Evolutionary conservation across 1,139 yeast species (phyloP).

Genomic region (Saccharomyces hybrid): DNA sequence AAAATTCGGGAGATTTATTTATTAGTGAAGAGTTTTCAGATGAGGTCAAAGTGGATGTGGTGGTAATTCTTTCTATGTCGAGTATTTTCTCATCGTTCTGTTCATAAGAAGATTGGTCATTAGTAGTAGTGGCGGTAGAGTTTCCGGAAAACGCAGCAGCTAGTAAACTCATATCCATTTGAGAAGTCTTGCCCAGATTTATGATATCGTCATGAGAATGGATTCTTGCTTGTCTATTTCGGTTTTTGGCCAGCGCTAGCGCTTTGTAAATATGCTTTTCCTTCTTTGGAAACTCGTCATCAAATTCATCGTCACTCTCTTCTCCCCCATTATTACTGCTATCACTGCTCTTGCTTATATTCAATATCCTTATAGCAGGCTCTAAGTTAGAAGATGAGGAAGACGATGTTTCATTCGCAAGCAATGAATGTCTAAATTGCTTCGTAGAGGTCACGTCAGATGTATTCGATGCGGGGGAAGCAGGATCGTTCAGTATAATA

Average conservation of each 20-base stretch:
- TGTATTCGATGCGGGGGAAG: background rate
- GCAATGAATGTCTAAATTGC: background rate
- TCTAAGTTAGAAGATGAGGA: conserved; percentile 10
- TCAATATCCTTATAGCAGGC: conserved; percentile 9
- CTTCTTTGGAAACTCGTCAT: background rate
- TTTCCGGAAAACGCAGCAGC: conserved; percentile 2
- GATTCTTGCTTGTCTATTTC: conserved; percentile 27
- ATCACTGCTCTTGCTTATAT: background rate
- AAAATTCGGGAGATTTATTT: background rate
- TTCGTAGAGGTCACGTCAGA: conserved; percentile 6
- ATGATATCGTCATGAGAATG: conserved; percentile 28
- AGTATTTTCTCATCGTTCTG: background rate
- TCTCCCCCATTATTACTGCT: background rate
- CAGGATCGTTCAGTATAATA: conserved; percentile 21
- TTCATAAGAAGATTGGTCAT: background rate
- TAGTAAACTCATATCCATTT: background rate
- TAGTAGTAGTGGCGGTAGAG: conserved; percentile 3
- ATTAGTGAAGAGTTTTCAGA: background rate
- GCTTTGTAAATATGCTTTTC: conserved; percentile 12
- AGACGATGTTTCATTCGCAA: conserved; percentile 1
- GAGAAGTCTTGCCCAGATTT: conserved; percentile 10
- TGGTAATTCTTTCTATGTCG: background rate
- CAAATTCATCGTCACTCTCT: background rate
- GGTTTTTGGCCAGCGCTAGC: conserved; percentile 11
- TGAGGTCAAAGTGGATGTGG: background rate